Evolutionary conservation across 495 filamentous ascomycete genomes (phyloP), one percentile per base, ranked within the genome.

Genomic region (Penicillium longicatenatum): DNA sequence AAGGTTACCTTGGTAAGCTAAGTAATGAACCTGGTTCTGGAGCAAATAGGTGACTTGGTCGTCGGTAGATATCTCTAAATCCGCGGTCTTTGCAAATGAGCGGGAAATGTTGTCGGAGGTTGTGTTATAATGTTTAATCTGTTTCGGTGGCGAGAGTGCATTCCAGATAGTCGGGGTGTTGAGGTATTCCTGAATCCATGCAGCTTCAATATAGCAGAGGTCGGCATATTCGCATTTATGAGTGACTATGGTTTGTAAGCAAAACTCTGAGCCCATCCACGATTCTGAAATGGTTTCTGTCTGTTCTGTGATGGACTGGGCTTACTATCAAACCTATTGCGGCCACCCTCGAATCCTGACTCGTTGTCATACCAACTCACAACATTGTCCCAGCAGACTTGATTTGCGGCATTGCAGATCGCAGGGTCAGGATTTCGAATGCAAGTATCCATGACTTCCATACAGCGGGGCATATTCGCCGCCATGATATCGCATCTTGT

Each of bases 1-100:
- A 2, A 80, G 65, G 50, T 79, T 80, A 0, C 77, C 76, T 60
- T 79, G 74, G 52, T 80, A 80, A 17, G 71, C 70, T n/a, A 80
- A 54, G 37, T 70, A 69, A 52, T 79, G 59, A 1, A 80, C 66
- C 6, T 65, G 59, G 47, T 66, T 68, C 8, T 66, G 45, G 8
- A 80, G 70, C 12, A 78, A 51, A 43, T 68, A 75, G 2, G 61
- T 39, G 0, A 80, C 68, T 37, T 68, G 61, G 20, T 62, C 64
- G 4, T 54, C 66, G 3, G 57, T 42, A 16, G 54, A 69, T 1
- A 52, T 67, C 66, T 55, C 61, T 8, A 8, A 4, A 20, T 77
- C 73, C 1, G 70, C 59, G 1, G 71, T 72, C 5, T 58, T 52
- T 0, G 21, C 10, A 46, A 79, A 79, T 5, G 74, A 69, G 0